Evolutionary conservation across 495 filamentous ascomycete genomes (phyloP).

Genomic region (Hypoxylon fragiforme): DNA sequence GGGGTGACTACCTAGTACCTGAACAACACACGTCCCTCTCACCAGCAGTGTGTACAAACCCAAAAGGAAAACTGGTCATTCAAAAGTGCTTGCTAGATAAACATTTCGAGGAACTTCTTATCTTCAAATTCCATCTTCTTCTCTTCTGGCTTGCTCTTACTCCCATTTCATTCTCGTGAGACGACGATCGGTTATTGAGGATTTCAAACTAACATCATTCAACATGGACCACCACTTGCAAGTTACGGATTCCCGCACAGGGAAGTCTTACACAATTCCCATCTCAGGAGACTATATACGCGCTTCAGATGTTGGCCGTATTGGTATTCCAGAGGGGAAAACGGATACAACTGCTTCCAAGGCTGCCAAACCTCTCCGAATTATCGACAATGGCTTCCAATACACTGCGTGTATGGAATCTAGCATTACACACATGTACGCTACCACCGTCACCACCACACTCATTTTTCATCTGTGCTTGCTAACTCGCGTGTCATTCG

Average conservation of each 20-base stretch:
- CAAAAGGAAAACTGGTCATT: too few relatives aligned
- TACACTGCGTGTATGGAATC: slow-evolving; percentile 33
- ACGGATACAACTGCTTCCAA: slow-evolving; percentile 10
- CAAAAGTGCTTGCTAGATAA: background rate
- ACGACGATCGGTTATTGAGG: background rate
- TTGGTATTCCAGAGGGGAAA: slow-evolving; percentile 21
- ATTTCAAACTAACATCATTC: background rate
- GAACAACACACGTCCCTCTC: too few relatives aligned
- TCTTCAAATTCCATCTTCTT: background rate
- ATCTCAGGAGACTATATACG: slow-evolving; percentile 29
- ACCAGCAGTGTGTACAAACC: too few relatives aligned
- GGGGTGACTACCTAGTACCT: background rate
- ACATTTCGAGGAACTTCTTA: background rate
- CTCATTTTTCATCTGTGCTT: background rate
- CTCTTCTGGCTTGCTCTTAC: background rate
- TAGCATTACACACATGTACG: slow-evolving; percentile 31
- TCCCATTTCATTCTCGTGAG: background rate
- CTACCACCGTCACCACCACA: too few relatives aligned
- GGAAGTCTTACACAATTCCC: slow-evolving; percentile 34
- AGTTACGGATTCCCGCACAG: slow-evolving; percentile 35
- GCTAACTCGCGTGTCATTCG: background rate
- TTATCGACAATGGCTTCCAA: slow-evolving; percentile 32
- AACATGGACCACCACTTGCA: slow-evolving; percentile 32
- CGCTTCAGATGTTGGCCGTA: slow-evolving; percentile 24
- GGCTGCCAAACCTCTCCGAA: slow-evolving; percentile 19